Evolutionary conservation across 2,329 filamentous ascomycete species (phyloP).

Genomic region (Dryadomyces sulphureus): DNA sequence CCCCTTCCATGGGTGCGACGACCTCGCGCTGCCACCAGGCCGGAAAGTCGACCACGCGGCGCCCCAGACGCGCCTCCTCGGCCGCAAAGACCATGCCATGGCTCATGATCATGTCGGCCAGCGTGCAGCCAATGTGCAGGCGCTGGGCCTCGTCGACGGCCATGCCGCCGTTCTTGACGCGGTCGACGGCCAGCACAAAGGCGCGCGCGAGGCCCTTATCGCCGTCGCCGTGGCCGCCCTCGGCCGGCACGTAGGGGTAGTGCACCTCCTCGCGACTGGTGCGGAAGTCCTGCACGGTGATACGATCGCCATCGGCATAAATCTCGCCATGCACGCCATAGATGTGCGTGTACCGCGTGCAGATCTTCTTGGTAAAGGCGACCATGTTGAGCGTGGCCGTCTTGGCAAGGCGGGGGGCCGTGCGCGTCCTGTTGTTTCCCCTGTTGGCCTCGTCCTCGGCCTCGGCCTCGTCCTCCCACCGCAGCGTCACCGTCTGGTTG

Average conservation of each 20-base stretch:
- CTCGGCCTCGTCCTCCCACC: constrained; percentile 48
- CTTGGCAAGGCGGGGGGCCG: constrained; percentile 43
- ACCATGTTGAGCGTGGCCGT: constrained; percentile 90
- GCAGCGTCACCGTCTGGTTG: constrained; percentile 78
- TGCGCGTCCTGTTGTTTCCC: background rate
- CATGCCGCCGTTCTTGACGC: constrained; percentile 58
- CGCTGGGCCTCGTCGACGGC: constrained; percentile 56
- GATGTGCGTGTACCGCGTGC: constrained; percentile 68
- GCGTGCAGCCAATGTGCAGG: constrained; percentile 61
- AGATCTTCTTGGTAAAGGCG: constrained; percentile 75
- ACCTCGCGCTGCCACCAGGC: constrained; percentile 58
- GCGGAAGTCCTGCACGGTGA: constrained; percentile 60
- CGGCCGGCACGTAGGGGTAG: constrained; percentile 36
- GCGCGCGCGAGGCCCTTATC: constrained; percentile 67
- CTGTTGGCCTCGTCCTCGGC: background rate
- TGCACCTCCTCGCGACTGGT: constrained; percentile 39
- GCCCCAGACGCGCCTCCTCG: constrained; percentile 62
- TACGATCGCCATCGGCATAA: constrained; percentile 64
- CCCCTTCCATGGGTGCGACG: constrained; percentile 6
- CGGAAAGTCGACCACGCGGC: constrained; percentile 58
- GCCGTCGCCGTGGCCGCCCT: constrained; percentile 56
- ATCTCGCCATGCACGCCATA: constrained; percentile 83
- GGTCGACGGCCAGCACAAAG: constrained; percentile 70
- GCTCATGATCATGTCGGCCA: constrained; percentile 78
- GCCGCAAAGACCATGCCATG: constrained; percentile 91